Percentiles rank a stretch among this genome's conserved stretches.
These are phyloP conservation scores for Purshia tridentata DNA, from an alignment of 306 rosid genomes.

Conservation along the genomic window DNA sequence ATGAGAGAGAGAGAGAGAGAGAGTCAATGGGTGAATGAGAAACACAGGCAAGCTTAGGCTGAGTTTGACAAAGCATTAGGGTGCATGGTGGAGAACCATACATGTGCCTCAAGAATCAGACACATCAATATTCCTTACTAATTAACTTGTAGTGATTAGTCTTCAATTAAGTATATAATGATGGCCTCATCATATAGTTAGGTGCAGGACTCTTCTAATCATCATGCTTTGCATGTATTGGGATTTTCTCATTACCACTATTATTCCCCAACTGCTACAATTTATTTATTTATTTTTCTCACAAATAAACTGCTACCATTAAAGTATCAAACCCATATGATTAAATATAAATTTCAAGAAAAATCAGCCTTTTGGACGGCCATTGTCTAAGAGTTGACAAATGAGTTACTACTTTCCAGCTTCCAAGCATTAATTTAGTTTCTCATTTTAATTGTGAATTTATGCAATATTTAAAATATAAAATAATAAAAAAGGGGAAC, in stretches of 20 bases:
- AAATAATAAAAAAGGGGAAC: too few relatives aligned
- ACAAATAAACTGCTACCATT: constrained; percentile 13
- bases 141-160: too few relatives aligned
- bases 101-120: too few relatives aligned
- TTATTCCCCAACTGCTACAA: constrained; percentile 7
- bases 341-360: neutral
- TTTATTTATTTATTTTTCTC: neutral
- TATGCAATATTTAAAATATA: neutral
- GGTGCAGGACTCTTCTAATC: constrained; percentile 12
- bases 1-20: too few relatives aligned
- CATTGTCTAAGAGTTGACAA: neutral
- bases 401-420: neutral
- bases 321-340: neutral
- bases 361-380: neutral
- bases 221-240: constrained; percentile 11
- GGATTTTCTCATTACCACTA: neutral
- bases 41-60: too few relatives aligned
- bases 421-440: neutral
- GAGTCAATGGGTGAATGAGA: too few relatives aligned
- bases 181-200: neutral
- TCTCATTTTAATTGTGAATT: neutral
- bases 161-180: neutral
- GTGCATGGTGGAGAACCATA: too few relatives aligned
- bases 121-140: too few relatives aligned
- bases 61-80: too few relatives aligned